Percentiles rank a stretch among this genome's conserved stretches.
These are phyloP conservation scores for Liriodendron chinense DNA, from an alignment of 164 flowering plant genomes.

Conservation along the genomic window DNA sequence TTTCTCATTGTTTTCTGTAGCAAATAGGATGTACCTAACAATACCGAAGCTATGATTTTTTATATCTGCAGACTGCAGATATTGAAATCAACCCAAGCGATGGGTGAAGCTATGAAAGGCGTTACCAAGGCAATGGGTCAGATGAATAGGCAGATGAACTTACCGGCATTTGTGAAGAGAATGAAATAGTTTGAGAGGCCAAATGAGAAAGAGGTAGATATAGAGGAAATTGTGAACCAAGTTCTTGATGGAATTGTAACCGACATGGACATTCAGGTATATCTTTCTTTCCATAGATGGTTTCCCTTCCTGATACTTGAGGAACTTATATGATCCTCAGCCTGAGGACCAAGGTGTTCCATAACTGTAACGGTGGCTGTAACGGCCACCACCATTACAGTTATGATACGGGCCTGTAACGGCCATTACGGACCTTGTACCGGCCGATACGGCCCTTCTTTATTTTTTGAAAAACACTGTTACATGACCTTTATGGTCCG, in stretches of 20 bases:
- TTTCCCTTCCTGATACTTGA: neutral
- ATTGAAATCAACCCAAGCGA: slow-evolving; percentile 85
- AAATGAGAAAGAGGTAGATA: slow-evolving; percentile 85
- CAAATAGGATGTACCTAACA: neutral
- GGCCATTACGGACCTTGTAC: too few relatives aligned
- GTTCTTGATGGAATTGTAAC: slow-evolving; percentile 87
- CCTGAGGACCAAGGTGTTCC: too few relatives aligned
- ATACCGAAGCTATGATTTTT: neutral
- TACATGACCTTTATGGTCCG: too few relatives aligned
- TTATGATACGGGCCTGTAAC: too few relatives aligned
- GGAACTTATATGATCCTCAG: neutral
- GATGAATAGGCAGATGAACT: slow-evolving; percentile 88
- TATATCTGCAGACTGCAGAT: slow-evolving; percentile 38
- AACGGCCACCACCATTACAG: too few relatives aligned
- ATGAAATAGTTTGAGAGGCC: slow-evolving; percentile 87
- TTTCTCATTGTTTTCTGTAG: neutral
- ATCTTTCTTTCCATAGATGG: neutral
- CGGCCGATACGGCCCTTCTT: too few relatives aligned
- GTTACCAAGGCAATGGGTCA: slow-evolving; percentile 91
- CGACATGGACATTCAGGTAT: slow-evolving; percentile 71
- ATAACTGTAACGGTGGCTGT: too few relatives aligned
- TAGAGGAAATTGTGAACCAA: slow-evolving; percentile 79
- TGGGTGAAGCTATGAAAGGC: slow-evolving; percentile 95
- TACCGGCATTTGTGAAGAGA: slow-evolving; percentile 74
- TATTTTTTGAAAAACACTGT: too few relatives aligned